Percentiles rank a stretch among this genome's conserved stretches.
Conservation (phyloP, 2,329 filamentous ascomycete genomes). For the Dryadomyces sulphureus region DNA sequence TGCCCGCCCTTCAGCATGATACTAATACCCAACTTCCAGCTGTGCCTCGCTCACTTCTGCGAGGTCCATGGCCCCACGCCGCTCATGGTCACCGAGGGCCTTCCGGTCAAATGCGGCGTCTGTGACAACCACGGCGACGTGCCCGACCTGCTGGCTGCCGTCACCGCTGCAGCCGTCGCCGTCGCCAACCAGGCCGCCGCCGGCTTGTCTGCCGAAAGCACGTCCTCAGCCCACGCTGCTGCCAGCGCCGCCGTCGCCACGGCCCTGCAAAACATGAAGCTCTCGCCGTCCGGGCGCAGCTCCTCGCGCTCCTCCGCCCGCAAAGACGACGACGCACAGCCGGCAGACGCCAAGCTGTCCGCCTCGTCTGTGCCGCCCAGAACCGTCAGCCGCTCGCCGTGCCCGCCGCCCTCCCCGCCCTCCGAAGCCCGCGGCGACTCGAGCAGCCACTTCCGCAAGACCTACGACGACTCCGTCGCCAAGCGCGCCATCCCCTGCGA, state of each 20-base stretch:
- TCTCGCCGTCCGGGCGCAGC: slow-evolving; percentile 15
- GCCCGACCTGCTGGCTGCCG: slow-evolving; percentile 18
- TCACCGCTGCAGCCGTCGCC: slow-evolving; percentile 18
- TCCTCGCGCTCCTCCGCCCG: neutral
- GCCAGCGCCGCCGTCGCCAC: slow-evolving; percentile 25
- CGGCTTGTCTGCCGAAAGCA: neutral
- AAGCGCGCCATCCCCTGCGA: slow-evolving; percentile 50
- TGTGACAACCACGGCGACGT: slow-evolving; percentile 35
- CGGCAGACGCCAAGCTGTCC: slow-evolving; percentile 4
- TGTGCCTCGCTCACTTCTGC: slow-evolving; percentile 57
- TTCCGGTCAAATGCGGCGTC: slow-evolving; percentile 43
- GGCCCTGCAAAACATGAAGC: slow-evolving; percentile 30
- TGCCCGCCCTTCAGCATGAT: slow-evolving; percentile 12
- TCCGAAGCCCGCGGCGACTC: slow-evolving; percentile 27
- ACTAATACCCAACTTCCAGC: slow-evolving; percentile 34
- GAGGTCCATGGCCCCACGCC: slow-evolving; percentile 56
- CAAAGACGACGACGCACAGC: slow-evolving; percentile 2
- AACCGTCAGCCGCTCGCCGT: neutral
- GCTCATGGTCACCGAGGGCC: slow-evolving; percentile 53
- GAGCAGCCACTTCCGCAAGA: slow-evolving; percentile 36
- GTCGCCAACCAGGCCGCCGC: slow-evolving; percentile 13
- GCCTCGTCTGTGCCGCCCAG: neutral
- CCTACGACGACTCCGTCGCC: slow-evolving; percentile 51
- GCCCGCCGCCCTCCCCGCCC: slow-evolving; percentile 14
- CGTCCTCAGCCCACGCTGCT: slow-evolving; percentile 17